These are phyloP conservation scores for Populus trichocarpa DNA, from an alignment of 441 rosid genomes.

Conservation along the genomic window DNA sequence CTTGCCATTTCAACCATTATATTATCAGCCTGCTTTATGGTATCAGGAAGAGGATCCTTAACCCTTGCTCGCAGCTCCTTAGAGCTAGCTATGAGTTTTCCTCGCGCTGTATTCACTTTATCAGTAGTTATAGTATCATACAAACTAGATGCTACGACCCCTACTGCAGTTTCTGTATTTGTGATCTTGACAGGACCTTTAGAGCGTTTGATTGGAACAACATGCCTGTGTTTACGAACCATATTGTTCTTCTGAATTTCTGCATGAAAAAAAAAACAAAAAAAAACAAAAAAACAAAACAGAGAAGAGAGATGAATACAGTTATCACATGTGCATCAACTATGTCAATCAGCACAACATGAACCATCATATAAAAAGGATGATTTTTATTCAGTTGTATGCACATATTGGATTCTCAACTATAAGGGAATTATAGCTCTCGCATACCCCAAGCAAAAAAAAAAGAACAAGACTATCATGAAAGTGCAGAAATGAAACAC, in stretches of 20 bases:
- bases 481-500: not conserved
- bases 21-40: slow-evolving; percentile 26
- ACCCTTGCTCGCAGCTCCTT: slow-evolving; percentile 39
- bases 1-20: slow-evolving; percentile 20
- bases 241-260: slow-evolving; percentile 17
- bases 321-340: not conserved
- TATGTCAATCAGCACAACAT: not conserved
- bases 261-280: slow-evolving; percentile 6
- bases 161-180: not conserved
- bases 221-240: not conserved
- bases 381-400: not conserved
- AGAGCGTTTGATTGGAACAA: not conserved
- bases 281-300: not conserved
- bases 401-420: not conserved
- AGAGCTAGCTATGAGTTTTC: slow-evolving; percentile 34
- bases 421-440: not conserved
- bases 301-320: not conserved
- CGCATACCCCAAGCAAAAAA: not conserved
- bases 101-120: slow-evolving; percentile 33
- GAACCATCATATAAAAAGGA: not conserved
- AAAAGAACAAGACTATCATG: not conserved
- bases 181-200: slow-evolving; percentile 23
- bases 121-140: slow-evolving; percentile 23
- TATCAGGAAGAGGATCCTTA: slow-evolving; percentile 51
- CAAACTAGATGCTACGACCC: not conserved